Conservation (phyloP, 305 asterid genomes). For the Withania somnifera region DNA sequence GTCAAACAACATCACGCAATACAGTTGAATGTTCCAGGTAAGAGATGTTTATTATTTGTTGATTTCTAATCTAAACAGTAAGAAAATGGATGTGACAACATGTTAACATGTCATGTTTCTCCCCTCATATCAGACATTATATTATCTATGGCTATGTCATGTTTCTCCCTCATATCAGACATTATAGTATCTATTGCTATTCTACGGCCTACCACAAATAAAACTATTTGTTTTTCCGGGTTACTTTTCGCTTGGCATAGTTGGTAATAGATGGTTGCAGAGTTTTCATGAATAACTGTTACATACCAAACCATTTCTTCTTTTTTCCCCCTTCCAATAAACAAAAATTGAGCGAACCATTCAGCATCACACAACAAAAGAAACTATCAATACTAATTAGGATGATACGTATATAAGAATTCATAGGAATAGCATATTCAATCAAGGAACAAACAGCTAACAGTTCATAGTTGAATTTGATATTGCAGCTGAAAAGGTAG, state of each 20-base stretch:
- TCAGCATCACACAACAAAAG: not conserved
- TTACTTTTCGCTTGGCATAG: not conserved
- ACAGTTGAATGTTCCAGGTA: not conserved
- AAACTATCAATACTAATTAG: not conserved
- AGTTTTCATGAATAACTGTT: not conserved
- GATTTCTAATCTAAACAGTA: not conserved
- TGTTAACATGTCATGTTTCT: not conserved
- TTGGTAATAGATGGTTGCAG: not conserved
- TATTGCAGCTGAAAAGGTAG: not conserved
- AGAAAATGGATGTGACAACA: not conserved
- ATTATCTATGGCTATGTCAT: not conserved
- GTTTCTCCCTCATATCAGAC: not conserved
- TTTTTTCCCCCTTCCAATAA: not conserved
- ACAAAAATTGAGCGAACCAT: not conserved
- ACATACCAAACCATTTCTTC: not conserved
- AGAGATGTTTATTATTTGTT: not conserved
- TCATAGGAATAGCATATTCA: not conserved
- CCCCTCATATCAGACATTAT: not conserved
- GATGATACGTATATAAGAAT: not conserved
- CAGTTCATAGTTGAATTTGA: not conserved
- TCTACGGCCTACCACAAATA: not conserved
- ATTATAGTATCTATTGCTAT: not conserved
- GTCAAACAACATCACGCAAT: not conserved
- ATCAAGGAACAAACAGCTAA: not conserved
- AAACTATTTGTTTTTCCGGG: not conserved